Base-by-base conservation (phyloP, 2,329 filamentous ascomycete species). In the Lecanosticta acicola region DNA sequence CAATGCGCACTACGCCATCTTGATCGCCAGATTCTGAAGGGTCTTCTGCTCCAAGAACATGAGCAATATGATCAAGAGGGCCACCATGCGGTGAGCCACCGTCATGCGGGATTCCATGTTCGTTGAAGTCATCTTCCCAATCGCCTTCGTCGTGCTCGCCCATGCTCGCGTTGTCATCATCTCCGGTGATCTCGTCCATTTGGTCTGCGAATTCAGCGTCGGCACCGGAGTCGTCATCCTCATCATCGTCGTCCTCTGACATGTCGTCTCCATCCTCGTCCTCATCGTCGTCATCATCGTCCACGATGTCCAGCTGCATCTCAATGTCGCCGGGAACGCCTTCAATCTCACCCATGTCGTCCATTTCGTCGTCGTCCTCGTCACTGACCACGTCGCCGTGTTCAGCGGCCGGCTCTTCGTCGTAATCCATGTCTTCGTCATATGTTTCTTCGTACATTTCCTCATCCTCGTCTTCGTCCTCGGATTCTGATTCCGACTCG, bases 361-460 rank as follows among this genome's bases (percentile, higher is more conserved):
- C 83, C 41, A 89, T 77, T 20, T 86, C 86, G 46, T 94, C 87
- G 52, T 85, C 76, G 50, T 94, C 87, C 48, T 93, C 87, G 60
- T 94, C 91, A 59, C 90, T 95, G 47, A 95, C 82, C 46, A 91
- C 85, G 56, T 93, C 87, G 59, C 89, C 87, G 48, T 87, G 87
- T 60, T 91, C 86, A 53, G 81, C 79, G 0, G 82, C 86, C 46
- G 83, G 84, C 77, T 89, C 89, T 55, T 91, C 86, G 36, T 93
- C 88, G 59, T 94, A 95, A 44, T 94, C 87, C 81, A 96, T 93
- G 55, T 94, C 91, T 32, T 95, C 81, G 17, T 77, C 88, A 57
- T 88, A 91, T 49, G 90, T 87, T 49, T 93, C 89, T 41, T 89
- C 86, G 57, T 95, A 94, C 86, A 95, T 93, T 58, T 93, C 88